Evolutionary conservation across 805 yeast genomes (phyloP).

Genomic region (Clavispora santaluciae): DNA sequence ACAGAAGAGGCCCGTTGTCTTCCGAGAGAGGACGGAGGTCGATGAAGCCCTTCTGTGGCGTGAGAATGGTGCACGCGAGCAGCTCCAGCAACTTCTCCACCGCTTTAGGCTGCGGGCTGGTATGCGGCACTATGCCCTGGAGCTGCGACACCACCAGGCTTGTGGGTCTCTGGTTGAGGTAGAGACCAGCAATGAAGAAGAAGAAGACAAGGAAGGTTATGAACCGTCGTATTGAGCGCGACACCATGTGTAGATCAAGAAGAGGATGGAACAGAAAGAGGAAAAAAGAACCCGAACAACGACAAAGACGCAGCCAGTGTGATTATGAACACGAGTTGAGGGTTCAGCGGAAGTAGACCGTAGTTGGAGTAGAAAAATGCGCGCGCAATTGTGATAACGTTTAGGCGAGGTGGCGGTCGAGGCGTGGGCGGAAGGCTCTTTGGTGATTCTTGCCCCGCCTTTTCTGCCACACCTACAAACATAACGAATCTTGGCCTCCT

Average conservation of each 20-base stretch:
- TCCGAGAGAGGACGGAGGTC: slow-evolving; percentile 48
- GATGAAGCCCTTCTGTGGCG: slow-evolving; percentile 45
- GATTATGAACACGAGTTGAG: neutral
- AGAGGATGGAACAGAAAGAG: neutral
- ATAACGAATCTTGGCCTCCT: no score
- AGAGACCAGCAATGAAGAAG: slow-evolving; percentile 14
- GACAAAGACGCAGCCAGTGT: no score
- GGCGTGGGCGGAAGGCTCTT: no score
- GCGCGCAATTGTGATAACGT: neutral
- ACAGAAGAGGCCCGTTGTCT: slow-evolving; percentile 44
- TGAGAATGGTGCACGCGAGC: slow-evolving; percentile 41
- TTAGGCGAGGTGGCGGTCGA: no score
- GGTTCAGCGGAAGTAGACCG: neutral
- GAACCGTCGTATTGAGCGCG: slow-evolving; percentile 10
- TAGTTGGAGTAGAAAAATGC: no score
- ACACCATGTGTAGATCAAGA: slow-evolving; percentile 6
- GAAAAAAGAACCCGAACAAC: no score
- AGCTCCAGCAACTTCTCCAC: slow-evolving; percentile 3
- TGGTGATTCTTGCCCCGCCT: no score
- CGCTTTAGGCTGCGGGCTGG: neutral
- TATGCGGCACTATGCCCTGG: neutral
- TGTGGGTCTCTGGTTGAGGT: slow-evolving; percentile 14
- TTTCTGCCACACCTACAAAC: no score
- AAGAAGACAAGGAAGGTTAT: slow-evolving; percentile 6
- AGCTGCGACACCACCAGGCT: slow-evolving; percentile 2